Evolutionary conservation across 2,329 filamentous ascomycete species (phyloP).

Genomic region (Penicillium sp.): DNA sequence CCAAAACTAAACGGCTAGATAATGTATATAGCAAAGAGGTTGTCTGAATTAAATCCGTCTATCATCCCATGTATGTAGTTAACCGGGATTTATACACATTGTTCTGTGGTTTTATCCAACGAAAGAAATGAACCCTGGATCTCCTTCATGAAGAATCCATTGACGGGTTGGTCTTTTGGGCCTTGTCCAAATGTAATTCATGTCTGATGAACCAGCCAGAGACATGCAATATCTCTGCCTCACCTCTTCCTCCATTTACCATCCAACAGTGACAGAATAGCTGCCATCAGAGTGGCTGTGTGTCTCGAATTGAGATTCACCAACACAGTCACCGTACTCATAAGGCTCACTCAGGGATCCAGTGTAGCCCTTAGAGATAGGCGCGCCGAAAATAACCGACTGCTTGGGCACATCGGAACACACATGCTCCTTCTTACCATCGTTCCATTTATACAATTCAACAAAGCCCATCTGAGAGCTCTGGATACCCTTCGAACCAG

Average conservation of each 20-base stretch:
- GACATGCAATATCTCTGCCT: background rate
- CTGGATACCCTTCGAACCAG: too few species aligned
- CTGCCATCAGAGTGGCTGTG: background rate
- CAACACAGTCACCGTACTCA: too few species aligned
- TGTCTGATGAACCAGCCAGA: background rate
- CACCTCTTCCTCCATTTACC: background rate
- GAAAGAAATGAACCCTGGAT: background rate
- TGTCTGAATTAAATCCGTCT: background rate
- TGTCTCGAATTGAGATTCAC: constrained; percentile 21
- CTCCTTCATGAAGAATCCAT: background rate
- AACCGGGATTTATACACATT: background rate
- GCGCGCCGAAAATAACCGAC: too few species aligned
- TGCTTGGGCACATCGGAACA: too few species aligned
- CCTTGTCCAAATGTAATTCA: too few species aligned
- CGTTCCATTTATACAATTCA: too few species aligned
- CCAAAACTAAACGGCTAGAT: background rate
- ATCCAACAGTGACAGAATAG: background rate
- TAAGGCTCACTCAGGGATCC: too few species aligned
- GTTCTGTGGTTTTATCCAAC: background rate
- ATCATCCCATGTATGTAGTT: background rate
- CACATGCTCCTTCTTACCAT: too few species aligned
- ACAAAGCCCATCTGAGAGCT: too few species aligned
- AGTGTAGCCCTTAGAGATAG: too few species aligned
- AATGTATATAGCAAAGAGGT: background rate
- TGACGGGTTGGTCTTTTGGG: background rate